These are phyloP conservation scores for Nectriaceae sp. DNA, from an alignment of 2,329 filamentous ascomycete species.

Conservation along the genomic window DNA sequence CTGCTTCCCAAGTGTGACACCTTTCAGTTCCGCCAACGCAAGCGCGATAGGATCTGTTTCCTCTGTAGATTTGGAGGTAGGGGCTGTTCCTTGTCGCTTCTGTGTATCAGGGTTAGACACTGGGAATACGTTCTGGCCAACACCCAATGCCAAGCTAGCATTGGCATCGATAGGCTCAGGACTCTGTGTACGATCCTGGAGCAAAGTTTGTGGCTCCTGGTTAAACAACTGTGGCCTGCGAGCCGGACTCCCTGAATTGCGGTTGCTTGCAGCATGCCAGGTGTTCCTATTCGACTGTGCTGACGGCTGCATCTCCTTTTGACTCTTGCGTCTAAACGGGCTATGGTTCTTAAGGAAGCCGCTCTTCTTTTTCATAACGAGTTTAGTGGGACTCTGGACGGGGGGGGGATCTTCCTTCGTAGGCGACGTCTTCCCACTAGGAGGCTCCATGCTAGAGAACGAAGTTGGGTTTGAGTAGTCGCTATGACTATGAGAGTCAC, in stretches of 20 bases:
- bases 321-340: conserved; percentile 91
- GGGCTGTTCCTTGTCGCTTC: conserved; percentile 28
- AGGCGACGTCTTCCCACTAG: conserved; percentile 73
- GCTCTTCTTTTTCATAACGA: conserved; percentile 70
- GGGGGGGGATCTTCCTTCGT: conserved; percentile 61
- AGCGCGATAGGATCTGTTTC: conserved; percentile 86
- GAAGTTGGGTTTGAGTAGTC: conserved; percentile 90
- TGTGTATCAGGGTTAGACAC: conserved; percentile 77
- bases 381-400: conserved; percentile 60
- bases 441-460: conserved; percentile 80
- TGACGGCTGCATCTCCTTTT: conserved; percentile 61
- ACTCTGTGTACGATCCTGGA: conserved; percentile 55
- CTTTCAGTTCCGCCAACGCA: conserved; percentile 90
- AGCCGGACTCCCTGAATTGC: conserved; percentile 31
- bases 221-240: conserved; percentile 44
- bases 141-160: conserved; percentile 88
- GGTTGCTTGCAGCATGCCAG: conserved; percentile 50
- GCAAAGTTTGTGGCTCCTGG: conserved; percentile 38
- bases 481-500: conserved; percentile 87
- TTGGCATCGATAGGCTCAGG: conserved; percentile 89
- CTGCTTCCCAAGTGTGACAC: conserved; percentile 74
- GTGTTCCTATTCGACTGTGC: conserved; percentile 55
- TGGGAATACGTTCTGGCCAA: conserved; percentile 95
- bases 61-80: conserved; percentile 46
- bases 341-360: conserved; percentile 93